Evolutionary conservation across 2,329 filamentous ascomycete genomes (phyloP).

Genomic region (Aureobasidium leucospermi): DNA sequence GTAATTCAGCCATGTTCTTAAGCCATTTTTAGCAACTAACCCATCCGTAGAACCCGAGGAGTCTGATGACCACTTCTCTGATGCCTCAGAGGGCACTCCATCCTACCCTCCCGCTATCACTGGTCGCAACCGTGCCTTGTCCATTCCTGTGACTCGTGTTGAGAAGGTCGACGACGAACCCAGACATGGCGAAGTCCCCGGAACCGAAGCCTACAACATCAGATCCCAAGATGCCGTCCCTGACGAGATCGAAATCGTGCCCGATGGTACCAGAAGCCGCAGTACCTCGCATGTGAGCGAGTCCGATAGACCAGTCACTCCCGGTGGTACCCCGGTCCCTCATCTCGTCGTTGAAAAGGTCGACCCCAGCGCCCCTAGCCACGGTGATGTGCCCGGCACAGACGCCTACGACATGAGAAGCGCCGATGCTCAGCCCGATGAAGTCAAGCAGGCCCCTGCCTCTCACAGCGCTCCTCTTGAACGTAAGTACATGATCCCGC

Average conservation of each 20-base stretch:
- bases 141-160: constrained; percentile 53
- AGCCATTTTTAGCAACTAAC: not conserved
- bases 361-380: constrained; percentile 47
- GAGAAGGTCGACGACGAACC: constrained; percentile 55
- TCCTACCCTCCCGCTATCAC: constrained; percentile 37
- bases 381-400: constrained; percentile 57
- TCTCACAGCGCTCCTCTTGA: constrained; percentile 38
- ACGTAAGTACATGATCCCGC: constrained; percentile 44
- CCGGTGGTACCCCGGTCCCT: constrained; percentile 48
- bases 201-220: constrained; percentile 53
- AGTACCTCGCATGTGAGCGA: constrained; percentile 30
- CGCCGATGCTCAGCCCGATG: constrained; percentile 53
- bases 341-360: constrained; percentile 56
- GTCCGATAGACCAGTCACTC: constrained; percentile 40
- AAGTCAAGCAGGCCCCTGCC: constrained; percentile 44
- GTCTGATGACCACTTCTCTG: constrained; percentile 57
- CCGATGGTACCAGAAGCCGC: constrained; percentile 34
- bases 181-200: constrained; percentile 54
- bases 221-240: constrained; percentile 54
- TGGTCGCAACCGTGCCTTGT: constrained; percentile 5
- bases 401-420: constrained; percentile 48
- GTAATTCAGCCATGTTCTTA: not conserved
- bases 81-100: constrained; percentile 52
- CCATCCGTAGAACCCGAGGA: constrained; percentile 22
- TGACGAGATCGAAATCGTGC: constrained; percentile 55